Evolutionary conservation across 2,329 filamentous ascomycete species (phyloP).

Genomic region (Incumbomyces lentus): DNA sequence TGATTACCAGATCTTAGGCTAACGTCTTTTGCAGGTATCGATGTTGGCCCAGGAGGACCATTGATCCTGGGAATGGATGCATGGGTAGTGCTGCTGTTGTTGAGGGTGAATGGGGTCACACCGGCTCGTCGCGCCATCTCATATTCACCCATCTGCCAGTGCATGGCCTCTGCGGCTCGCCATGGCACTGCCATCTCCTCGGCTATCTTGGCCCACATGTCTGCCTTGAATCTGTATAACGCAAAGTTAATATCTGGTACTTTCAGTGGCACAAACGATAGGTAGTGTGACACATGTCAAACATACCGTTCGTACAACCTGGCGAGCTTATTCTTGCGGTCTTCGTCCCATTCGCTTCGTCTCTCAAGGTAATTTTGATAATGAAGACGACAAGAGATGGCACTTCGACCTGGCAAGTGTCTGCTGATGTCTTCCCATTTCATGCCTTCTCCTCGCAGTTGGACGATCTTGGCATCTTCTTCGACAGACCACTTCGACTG

Average conservation of each 20-base stretch:
- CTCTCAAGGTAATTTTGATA: constrained; percentile 97
- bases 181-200: constrained; percentile 93
- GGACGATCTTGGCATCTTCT: constrained; percentile 87
- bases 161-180: constrained; percentile 94
- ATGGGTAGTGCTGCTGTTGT: constrained; percentile 29
- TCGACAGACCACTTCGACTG: constrained; percentile 95
- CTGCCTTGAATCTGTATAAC: constrained; percentile 72
- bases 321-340: constrained; percentile 93
- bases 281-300: constrained; percentile 19
- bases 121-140: constrained; percentile 92
- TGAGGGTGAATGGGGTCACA: constrained; percentile 71
- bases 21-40: constrained; percentile 31
- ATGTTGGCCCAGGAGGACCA: constrained; percentile 28
- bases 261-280: constrained; percentile 6
- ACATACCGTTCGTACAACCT: constrained; percentile 86
- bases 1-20: constrained; percentile 24
- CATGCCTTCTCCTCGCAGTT: constrained; percentile 81
- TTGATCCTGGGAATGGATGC: constrained; percentile 9
- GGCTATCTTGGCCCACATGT: constrained; percentile 95
- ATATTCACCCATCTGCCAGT: constrained; percentile 87
- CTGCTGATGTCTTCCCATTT: constrained; percentile 99
- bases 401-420: constrained; percentile 75
- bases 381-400: constrained; percentile 86
- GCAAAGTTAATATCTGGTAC: background rate
- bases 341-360: constrained; percentile 90